Conservation (phyloP, 768 basidiomycete species). For the Russula foetens region DNA sequence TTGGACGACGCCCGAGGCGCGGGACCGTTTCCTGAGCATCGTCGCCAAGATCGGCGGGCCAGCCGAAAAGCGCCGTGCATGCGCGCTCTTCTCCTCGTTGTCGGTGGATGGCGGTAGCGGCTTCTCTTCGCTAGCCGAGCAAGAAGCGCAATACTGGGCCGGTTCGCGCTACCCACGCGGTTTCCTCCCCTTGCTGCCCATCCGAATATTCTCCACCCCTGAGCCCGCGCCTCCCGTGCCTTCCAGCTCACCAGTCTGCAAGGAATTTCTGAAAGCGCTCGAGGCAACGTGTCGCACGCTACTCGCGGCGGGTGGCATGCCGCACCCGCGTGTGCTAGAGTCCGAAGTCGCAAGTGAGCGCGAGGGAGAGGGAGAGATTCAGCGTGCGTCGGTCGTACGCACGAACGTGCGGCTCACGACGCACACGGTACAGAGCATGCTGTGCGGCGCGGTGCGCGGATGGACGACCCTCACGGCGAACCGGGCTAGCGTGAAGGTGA, state of each 20-base stretch:
- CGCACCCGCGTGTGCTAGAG: slow-evolving; percentile 26
- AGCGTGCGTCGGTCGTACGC: slow-evolving; percentile 45
- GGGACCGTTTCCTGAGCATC: slow-evolving; percentile 64
- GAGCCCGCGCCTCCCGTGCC: slow-evolving; percentile 13
- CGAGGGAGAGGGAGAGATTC: slow-evolving; percentile 32
- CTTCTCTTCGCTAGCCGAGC: slow-evolving; percentile 33
- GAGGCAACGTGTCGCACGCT: slow-evolving; percentile 37
- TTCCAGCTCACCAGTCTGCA: background rate
- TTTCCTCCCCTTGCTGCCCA: slow-evolving; percentile 52
- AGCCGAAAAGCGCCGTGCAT: slow-evolving; percentile 53
- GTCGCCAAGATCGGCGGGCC: slow-evolving; percentile 73
- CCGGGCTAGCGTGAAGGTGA: slow-evolving; percentile 61
- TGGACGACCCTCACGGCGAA: slow-evolving; percentile 92
- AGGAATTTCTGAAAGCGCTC: slow-evolving; percentile 7
- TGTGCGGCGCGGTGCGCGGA: slow-evolving; percentile 55
- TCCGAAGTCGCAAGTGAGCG: slow-evolving; percentile 14
- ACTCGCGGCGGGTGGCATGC: slow-evolving; percentile 36
- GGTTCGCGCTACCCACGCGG: slow-evolving; percentile 46
- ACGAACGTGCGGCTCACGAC: slow-evolving; percentile 55
- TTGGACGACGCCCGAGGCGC: slow-evolving; percentile 77
- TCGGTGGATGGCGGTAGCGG: slow-evolving; percentile 20
- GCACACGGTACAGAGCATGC: slow-evolving; percentile 70
- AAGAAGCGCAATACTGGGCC: slow-evolving; percentile 61
- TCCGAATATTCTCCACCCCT: slow-evolving; percentile 41
- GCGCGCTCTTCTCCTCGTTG: slow-evolving; percentile 44